These are phyloP conservation scores for Begonia masoniana DNA, from an alignment of 306 rosid species.

Conservation along the genomic window DNA sequence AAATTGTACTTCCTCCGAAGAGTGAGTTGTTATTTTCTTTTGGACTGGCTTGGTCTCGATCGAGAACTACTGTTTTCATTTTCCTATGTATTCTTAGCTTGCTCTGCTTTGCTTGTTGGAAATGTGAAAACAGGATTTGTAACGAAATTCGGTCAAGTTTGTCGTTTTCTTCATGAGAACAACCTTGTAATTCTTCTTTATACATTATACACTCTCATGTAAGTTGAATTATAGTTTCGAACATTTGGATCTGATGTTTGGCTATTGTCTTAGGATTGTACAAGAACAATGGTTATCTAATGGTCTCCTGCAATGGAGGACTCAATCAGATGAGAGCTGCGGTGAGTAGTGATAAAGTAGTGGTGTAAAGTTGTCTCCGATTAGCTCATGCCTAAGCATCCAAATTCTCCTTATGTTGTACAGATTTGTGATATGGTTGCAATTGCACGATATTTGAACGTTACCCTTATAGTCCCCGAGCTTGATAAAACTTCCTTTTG, in stretches of 20 bases:
- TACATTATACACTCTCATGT: neutral
- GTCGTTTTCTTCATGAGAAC: neutral
- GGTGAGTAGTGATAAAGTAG: constrained; percentile 19
- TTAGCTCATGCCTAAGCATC: neutral
- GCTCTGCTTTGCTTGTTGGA: neutral
- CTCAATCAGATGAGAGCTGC: constrained; percentile 71
- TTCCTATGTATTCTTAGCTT: neutral
- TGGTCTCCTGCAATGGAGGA: constrained; percentile 73
- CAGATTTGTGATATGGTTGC: constrained; percentile 77
- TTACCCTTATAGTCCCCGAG: constrained; percentile 58
- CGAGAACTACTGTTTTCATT: too few species aligned
- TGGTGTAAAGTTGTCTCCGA: neutral
- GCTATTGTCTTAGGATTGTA: constrained; percentile 27
- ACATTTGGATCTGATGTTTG: neutral
- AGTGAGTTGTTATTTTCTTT: constrained; percentile 1
- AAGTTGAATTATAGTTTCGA: too few species aligned
- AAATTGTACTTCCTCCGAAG: constrained; percentile 9
- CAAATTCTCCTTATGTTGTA: neutral
- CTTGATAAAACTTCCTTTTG: constrained; percentile 60
- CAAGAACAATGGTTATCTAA: constrained; percentile 50
- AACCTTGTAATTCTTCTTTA: neutral
- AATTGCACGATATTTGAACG: constrained; percentile 47
- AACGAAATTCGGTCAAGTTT: neutral
- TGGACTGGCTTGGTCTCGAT: too few species aligned
- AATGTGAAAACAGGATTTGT: neutral